Percentiles rank a stretch among this genome's conserved stretches.
phyloP scores from a whole-genome alignment of 2,329 filamentous ascomycete species.

The Apiospora marii region DNA sequence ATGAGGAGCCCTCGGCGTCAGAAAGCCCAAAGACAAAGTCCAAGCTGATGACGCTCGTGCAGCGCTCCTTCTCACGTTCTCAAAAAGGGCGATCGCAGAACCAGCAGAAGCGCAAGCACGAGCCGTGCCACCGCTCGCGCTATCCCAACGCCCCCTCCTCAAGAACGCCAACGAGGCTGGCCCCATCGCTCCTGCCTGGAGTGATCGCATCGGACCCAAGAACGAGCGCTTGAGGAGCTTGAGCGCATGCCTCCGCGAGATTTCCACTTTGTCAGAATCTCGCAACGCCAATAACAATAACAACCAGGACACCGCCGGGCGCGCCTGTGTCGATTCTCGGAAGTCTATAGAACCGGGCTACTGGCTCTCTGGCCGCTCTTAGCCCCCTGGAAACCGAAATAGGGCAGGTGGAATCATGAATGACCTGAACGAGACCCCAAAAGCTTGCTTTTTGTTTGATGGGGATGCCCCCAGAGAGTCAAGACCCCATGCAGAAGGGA shows the following conservation, averaged over 20 bases:
- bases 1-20: neutral
- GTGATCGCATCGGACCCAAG: slow-evolving; percentile 21
- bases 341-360: neutral
- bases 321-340: too few relatives aligned
- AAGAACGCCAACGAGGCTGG: neutral
- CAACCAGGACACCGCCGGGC: neutral
- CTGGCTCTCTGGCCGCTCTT: neutral
- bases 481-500: neutral
- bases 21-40: neutral
- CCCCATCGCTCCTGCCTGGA: neutral
- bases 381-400: neutral
- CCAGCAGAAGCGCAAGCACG: neutral
- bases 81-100: neutral
- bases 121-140: slow-evolving; percentile 13
- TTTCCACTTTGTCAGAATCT: neutral
- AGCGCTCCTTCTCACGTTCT: neutral
- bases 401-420: neutral
- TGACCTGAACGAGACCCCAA: neutral
- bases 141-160: neutral
- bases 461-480: neutral
- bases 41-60: neutral
- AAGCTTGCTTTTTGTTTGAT: neutral
- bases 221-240: slow-evolving; percentile 22
- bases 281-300: neutral
- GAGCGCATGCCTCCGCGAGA: neutral